A percentile compares a stretch with the other conserved stretches of the same genome.
Evolutionary conservation across 495 filamentous ascomycete genomes (phyloP).

Genomic region (Talaromyces ruber): DNA sequence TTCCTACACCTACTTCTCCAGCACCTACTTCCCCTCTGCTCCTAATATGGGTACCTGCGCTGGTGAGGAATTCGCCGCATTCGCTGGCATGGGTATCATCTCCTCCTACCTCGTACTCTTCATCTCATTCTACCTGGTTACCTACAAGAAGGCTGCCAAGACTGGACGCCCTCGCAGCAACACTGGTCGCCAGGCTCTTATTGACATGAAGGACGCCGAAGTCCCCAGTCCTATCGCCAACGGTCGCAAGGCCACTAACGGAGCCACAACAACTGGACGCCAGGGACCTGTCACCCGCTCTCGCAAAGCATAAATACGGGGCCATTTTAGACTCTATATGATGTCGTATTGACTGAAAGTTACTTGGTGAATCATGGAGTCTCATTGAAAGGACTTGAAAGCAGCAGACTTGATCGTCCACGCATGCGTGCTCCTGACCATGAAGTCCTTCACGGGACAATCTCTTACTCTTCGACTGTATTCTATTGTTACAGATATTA

Average conservation of each 20-base stretch:
- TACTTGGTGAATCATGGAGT: neutral
- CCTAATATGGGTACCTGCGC: constrained; percentile 81
- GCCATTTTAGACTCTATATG: neutral
- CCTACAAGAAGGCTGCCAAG: constrained; percentile 84
- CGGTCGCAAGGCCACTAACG: constrained; percentile 22
- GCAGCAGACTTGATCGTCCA: neutral
- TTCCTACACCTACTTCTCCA: constrained; percentile 90
- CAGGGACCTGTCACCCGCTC: constrained; percentile 40
- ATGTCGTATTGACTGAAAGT: neutral
- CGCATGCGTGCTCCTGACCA: neutral
- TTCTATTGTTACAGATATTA: constrained; percentile 3
- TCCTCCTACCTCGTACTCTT: constrained; percentile 93
- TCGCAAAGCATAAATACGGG: constrained; percentile 36
- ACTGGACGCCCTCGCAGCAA: constrained; percentile 41
- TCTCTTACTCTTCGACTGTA: constrained; percentile 2
- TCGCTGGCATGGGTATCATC: constrained; percentile 85
- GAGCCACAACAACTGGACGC: constrained; percentile 16
- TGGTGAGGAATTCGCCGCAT: constrained; percentile 95
- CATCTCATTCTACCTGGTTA: constrained; percentile 97
- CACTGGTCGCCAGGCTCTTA: constrained; percentile 42
- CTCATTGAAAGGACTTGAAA: neutral
- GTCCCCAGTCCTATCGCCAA: constrained; percentile 26
- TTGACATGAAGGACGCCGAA: constrained; percentile 47
- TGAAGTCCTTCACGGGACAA: neutral
- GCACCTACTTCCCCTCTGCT: constrained; percentile 79